These are phyloP conservation scores for Dioscorea alata DNA, from an alignment of 106 monocot genomes.

Conservation along the genomic window DNA sequence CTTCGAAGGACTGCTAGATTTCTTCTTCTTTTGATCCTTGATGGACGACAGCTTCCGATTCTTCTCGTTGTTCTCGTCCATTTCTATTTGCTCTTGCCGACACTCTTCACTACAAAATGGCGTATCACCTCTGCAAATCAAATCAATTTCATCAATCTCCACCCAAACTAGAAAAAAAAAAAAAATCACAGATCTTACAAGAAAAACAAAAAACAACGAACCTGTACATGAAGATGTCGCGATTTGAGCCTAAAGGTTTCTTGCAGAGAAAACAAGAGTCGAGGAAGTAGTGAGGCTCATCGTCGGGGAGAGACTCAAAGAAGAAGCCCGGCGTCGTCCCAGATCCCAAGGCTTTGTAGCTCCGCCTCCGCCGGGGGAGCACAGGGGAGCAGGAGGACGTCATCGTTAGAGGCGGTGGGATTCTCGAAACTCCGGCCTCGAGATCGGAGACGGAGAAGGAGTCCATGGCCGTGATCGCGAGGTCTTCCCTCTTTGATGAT, in stretches of 20 bases:
- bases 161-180: background rate
- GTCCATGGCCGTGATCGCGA: background rate
- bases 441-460: background rate
- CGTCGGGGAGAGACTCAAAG: slow-evolving; percentile 20
- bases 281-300: slow-evolving; percentile 42
- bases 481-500: no score
- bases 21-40: slow-evolving; percentile 1
- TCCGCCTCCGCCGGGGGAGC: background rate
- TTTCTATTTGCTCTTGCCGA: slow-evolving; percentile 45
- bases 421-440: background rate
- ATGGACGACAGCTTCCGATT: slow-evolving; percentile 9
- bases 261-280: slow-evolving; percentile 76
- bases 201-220: background rate
- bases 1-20: background rate
- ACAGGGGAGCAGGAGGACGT: background rate
- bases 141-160: background rate
- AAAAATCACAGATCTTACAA: no score
- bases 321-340: slow-evolving; percentile 17
- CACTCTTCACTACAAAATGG: slow-evolving; percentile 65
- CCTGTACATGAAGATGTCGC: slow-evolving; percentile 95
- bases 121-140: slow-evolving; percentile 12
- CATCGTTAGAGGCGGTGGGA: background rate
- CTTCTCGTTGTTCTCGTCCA: slow-evolving; percentile 29
- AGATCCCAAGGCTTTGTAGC: background rate
- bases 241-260: slow-evolving; percentile 45